Evolutionary conservation across 179 eudicot species (phyloP), one percentile per base, ranked within the genome.

Genomic region (Carnegiea gigantea): DNA sequence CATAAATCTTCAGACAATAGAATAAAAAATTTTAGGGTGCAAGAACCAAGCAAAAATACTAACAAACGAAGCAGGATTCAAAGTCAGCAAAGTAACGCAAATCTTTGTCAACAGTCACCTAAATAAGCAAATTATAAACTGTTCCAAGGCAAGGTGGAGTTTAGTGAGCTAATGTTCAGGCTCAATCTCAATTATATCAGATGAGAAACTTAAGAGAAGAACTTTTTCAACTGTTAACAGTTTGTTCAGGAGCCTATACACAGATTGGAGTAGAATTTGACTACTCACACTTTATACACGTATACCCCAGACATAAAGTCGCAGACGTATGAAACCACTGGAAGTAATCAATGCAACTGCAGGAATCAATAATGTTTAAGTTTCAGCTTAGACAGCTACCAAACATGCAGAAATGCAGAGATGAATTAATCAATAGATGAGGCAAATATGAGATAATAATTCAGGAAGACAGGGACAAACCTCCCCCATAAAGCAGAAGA

Each of bases 401-500:
- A 53, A 75, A 64, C 57, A 79, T 40, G 43, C 72, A 60, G 43
- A 59, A 24, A 67, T 4, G 46, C 70, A 20, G 17, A 49, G 11
- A 81, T 26, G 43, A 26, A 75, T 48, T 6, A 60, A 24, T 33
- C 20, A 51, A 30, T 26, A 30, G 51, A 21, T 15, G 21, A 24
- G 57, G 60, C 38, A 36, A 14, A 36, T 78, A 77, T 24, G 40
- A 71, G 78, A 79, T 57, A 20, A 53, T 38, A 67, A 36, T 28
- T 51, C 33, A 36, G 23, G 23, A 26, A 70, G 73, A 17, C 20
- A 75, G 40, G 54, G 48, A 74, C 85, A 76, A 65, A 83, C 85
- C 85, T 80, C 40, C 80, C 20, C 48, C 59, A 77, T 26, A 73
- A 60, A 77, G 83, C 72, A 77, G 83, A 77, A 59, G 59, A 38